phyloP scores from a whole-genome alignment of 192 early-diverging fungal genomes.

The Linnemannia exigua region DNA sequence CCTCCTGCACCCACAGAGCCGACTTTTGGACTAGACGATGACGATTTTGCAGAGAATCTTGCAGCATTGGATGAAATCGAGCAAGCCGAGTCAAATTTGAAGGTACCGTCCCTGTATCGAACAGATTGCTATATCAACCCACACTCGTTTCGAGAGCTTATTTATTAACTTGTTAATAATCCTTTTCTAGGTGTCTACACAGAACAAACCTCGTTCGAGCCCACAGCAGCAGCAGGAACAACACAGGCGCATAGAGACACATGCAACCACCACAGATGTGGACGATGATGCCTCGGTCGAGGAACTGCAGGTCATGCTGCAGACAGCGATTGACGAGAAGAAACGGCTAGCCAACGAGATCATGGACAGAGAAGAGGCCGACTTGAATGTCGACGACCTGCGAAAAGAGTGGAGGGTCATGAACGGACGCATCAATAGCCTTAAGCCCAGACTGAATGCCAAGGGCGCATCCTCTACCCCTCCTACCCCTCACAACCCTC shows the following conservation, averaged over 20 bases:
- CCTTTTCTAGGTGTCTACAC: background rate
- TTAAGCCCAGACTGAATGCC: slow-evolving; percentile 17
- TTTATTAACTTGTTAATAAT: background rate
- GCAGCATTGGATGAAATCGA: slow-evolving; percentile 16
- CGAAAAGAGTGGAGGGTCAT: slow-evolving; percentile 36
- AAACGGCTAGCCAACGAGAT: slow-evolving; percentile 41
- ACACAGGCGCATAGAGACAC: background rate
- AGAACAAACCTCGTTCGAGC: too few relatives aligned
- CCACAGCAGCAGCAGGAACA: background rate
- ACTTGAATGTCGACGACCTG: slow-evolving; percentile 10
- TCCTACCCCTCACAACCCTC: background rate
- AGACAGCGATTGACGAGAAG: slow-evolving; percentile 46
- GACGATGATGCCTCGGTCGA: slow-evolving; percentile 30
- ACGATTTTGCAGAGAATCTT: slow-evolving; percentile 32
- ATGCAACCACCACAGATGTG: background rate
- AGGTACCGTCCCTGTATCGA: background rate
- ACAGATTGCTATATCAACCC: too few relatives aligned
- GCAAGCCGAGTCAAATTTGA: slow-evolving; percentile 5
- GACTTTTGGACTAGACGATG: slow-evolving; percentile 7
- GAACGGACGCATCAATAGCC: slow-evolving; percentile 29
- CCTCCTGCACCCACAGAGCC: background rate
- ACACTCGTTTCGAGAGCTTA: background rate
- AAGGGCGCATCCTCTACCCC: background rate
- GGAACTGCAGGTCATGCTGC: slow-evolving; percentile 41
- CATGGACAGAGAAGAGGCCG: slow-evolving; percentile 33